Evolutionary conservation across 441 rosid genomes (phyloP).

Genomic region (Erodium moschatum): DNA sequence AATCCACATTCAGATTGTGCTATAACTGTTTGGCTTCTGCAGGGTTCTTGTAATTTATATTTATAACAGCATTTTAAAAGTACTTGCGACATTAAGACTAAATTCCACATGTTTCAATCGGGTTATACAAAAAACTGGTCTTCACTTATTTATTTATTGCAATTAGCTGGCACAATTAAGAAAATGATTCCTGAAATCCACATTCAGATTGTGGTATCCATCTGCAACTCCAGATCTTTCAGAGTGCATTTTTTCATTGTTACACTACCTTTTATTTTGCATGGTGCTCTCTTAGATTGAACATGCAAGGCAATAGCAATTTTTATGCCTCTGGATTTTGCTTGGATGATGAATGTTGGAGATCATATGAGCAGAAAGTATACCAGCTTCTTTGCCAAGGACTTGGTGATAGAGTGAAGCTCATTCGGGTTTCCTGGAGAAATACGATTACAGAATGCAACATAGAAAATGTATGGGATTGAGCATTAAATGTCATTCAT

Average conservation of each 20-base stretch:
- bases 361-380: constrained; percentile 68
- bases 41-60: neutral
- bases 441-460: constrained; percentile 44
- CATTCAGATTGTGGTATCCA: neutral
- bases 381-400: constrained; percentile 58
- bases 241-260: constrained; percentile 10
- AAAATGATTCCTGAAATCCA: neutral
- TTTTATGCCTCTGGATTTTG: constrained; percentile 52
- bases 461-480: constrained; percentile 50
- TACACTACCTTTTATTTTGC: constrained; percentile 13
- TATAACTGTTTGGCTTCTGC: constrained; percentile 12
- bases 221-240: constrained; percentile 2
- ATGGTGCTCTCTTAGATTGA: constrained; percentile 41
- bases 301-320: constrained; percentile 45
- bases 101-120: neutral
- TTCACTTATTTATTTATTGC: neutral
- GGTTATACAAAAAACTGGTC: neutral
- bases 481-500: constrained; percentile 12
- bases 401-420: constrained; percentile 65
- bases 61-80: neutral
- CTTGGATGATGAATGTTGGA: constrained; percentile 90
- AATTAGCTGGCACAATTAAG: neutral
- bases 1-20: neutral
- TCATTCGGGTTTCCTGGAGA: constrained; percentile 69
- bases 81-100: too few species aligned